A percentile compares a stretch with the other conserved stretches of the same genome.
phyloP scores from a whole-genome alignment of 306 rosid species.

The Psophocarpus tetragonolobus region DNA sequence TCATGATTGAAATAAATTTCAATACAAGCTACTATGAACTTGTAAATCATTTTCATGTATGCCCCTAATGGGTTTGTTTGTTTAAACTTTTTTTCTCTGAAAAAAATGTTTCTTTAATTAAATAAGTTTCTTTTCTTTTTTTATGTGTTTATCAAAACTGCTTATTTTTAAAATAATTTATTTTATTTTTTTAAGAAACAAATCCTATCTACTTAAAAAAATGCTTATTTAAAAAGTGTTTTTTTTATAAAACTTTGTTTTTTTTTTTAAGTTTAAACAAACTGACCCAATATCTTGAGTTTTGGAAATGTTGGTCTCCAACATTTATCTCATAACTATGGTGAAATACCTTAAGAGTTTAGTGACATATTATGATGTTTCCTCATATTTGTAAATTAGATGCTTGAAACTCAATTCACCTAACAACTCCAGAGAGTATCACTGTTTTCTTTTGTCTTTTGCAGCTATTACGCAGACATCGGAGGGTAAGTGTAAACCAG shows the following conservation, averaged over 20 bases:
- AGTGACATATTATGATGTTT: constrained; percentile 5
- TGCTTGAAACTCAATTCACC: constrained; percentile 22
- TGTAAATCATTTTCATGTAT: not conserved
- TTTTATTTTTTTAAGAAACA: no score
- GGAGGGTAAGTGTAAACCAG: constrained; percentile 65
- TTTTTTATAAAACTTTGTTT: no score
- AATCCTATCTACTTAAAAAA: no score
- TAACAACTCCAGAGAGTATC: not conserved
- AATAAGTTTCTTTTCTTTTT: no score
- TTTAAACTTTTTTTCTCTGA: no score
- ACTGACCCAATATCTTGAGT: not conserved
- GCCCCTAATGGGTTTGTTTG: no score
- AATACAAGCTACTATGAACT: not conserved
- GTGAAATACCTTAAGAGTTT: not conserved
- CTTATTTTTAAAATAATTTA: no score
- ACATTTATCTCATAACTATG: not conserved
- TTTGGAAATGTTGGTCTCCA: not conserved
- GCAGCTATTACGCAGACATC: constrained; percentile 87
- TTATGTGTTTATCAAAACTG: no score
- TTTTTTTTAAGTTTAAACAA: no score
- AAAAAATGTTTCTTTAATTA: no score
- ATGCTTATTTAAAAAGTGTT: no score
- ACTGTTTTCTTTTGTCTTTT: constrained; percentile 36
- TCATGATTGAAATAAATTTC: constrained; percentile 3
- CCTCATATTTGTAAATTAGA: constrained; percentile 3